Percentiles rank a stretch among this genome's conserved stretches.
Conservation (phyloP, 345 rosid species). For the Arabis hirsuta region DNA sequence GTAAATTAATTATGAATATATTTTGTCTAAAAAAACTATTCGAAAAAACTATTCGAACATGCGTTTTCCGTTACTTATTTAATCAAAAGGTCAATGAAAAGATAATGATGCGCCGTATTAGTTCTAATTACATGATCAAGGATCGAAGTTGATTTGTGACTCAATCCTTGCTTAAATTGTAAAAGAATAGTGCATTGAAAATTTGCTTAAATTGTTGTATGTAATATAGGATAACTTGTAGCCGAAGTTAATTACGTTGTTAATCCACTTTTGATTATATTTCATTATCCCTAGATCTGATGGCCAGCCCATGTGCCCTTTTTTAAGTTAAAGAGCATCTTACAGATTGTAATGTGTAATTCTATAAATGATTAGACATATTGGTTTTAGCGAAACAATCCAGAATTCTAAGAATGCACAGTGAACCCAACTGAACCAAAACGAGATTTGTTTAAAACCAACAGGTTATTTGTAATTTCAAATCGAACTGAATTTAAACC, state of each 20-base stretch:
- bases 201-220: not conserved
- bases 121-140: constrained; percentile 28
- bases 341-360: too few species aligned
- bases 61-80: not conserved
- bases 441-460: too few species aligned
- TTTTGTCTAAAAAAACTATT: not conserved
- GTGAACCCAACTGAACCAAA: not conserved
- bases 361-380: too few species aligned
- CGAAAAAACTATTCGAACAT: not conserved
- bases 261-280: constrained; percentile 11
- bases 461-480: not conserved
- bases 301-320: not conserved
- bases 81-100: constrained; percentile 18
- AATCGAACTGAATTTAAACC: not conserved
- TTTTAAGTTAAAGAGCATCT: not conserved
- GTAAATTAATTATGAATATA: too few species aligned
- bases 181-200: not conserved
- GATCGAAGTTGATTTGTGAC: constrained; percentile 30
- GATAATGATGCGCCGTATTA: constrained; percentile 31
- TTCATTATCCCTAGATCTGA: constrained; percentile 12
- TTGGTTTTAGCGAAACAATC: not conserved
- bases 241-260: constrained; percentile 15
- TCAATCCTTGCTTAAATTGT: constrained; percentile 25
- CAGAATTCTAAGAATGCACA: not conserved
- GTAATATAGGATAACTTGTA: constrained; percentile 15